Percentiles rank a stretch among this genome's conserved stretches.
Evolutionary conservation across 768 basidiomycete genomes (phyloP).

Genomic region (Paxillus ammoniavirescens): DNA sequence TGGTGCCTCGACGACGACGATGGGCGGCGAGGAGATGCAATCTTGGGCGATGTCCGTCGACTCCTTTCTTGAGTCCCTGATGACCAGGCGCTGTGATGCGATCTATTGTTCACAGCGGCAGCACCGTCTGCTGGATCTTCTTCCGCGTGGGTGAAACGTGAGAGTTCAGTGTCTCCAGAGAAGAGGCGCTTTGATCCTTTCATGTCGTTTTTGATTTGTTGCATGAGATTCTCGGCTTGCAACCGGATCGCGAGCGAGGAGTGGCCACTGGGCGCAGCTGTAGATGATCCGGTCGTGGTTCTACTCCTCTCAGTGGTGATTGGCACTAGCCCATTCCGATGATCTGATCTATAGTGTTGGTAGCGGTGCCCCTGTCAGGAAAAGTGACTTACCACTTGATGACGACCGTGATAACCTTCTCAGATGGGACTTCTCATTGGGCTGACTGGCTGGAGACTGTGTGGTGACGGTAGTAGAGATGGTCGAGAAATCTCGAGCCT

Average conservation of each 20-base stretch:
- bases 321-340: slow-evolving; percentile 11
- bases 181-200: slow-evolving; percentile 66
- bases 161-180: slow-evolving; percentile 61
- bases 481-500: slow-evolving; percentile 75
- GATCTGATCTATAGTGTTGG: slow-evolving; percentile 11
- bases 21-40: slow-evolving; percentile 31
- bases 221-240: slow-evolving; percentile 80
- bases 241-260: slow-evolving; percentile 70
- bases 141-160: slow-evolving; percentile 33
- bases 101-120: slow-evolving; percentile 15
- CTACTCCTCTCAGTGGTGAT: slow-evolving; percentile 16
- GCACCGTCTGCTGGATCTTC: slow-evolving; percentile 13
- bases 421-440: slow-evolving; percentile 9
- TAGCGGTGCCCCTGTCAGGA: neutral
- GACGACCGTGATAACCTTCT: neutral
- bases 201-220: slow-evolving; percentile 80
- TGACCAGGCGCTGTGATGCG: slow-evolving; percentile 27
- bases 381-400: slow-evolving; percentile 15
- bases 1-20: slow-evolving; percentile 36
- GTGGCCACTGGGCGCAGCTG: slow-evolving; percentile 38
- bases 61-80: slow-evolving; percentile 29
- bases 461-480: slow-evolving; percentile 59
- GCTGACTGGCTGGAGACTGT: slow-evolving; percentile 26
- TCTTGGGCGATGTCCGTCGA: slow-evolving; percentile 21
- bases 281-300: slow-evolving; percentile 25